Conservation (phyloP, 306 rosid genomes). For the Quercus gilva region DNA sequence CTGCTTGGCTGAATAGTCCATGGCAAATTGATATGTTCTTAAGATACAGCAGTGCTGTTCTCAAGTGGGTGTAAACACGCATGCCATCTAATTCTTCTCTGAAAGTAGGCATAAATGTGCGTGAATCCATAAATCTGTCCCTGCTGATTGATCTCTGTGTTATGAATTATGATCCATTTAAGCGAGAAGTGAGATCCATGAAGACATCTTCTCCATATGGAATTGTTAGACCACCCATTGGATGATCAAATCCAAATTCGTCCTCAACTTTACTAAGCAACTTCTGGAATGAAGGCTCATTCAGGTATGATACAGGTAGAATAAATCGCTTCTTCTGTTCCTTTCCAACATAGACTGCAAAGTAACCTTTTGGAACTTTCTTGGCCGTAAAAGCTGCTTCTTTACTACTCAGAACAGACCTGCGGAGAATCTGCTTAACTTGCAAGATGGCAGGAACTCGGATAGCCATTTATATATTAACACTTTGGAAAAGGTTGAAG, state of each 20-base stretch:
- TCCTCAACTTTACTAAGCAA: constrained; percentile 38
- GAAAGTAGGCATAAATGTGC: not conserved
- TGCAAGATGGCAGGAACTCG: constrained; percentile 24
- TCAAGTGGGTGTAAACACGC: no score
- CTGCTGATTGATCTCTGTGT: not conserved
- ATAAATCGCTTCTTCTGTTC: constrained; percentile 34
- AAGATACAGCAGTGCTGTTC: not conserved
- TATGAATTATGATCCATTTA: not conserved
- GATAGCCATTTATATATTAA: constrained; percentile 31
- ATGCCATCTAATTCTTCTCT: not conserved
- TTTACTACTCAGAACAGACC: not conserved
- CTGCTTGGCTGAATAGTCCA: not conserved
- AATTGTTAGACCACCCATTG: constrained; percentile 53
- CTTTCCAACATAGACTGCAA: constrained; percentile 54
- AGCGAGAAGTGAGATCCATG: constrained; percentile 27
- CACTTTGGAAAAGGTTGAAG: not conserved
- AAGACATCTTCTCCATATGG: constrained; percentile 46
- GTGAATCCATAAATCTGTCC: not conserved
- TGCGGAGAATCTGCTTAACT: constrained; percentile 7
- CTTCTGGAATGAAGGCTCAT: constrained; percentile 37
- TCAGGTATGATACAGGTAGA: constrained; percentile 39
- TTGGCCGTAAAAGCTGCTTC: not conserved
- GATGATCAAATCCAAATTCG: constrained; percentile 49
- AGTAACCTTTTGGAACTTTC: constrained; percentile 45
- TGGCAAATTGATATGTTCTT: not conserved